Evolutionary conservation across 2,329 filamentous ascomycete species (phyloP), one percentile per base, ranked within the genome.

Genomic region (Phialophora macrospora): DNA sequence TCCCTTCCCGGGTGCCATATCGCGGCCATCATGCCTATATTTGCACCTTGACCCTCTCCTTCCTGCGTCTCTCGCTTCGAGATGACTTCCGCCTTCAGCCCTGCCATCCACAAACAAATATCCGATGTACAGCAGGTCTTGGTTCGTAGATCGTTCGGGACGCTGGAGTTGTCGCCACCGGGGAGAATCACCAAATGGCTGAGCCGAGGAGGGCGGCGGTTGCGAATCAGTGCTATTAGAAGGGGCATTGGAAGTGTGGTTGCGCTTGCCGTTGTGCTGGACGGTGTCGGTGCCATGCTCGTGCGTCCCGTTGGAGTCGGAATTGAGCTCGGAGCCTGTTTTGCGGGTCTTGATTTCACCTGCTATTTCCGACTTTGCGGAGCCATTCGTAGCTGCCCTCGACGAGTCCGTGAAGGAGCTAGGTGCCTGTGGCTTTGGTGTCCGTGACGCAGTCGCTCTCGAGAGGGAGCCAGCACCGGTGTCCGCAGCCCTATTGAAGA

Each of bases 61-160:
- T 24, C 56, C 20, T 17, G 41, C 20, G 6, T 28, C 20, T 20
- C 48, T 49, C 28, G 26, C 4, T 32, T 12, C 41, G 20, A 4
- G 14, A 30, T 8, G 7, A 28, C 55, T 48, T 58, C 17, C 17
- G 12, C 12, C 41, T 3, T 22, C 1, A 6, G 22, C 9, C 55
- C 9, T 30, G 8, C 12, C 55, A 3, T 17, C 34, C 1, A 4
- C 56, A 24, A 59, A 59, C 17, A 59, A 24, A 8, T 24, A 44
- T 4, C 56, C 56, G n/a, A 59, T 20, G 8, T 49, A 48, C 56
- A 32, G 44, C 41, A 59, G 56, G 9, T 49, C 56, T 11, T 59
- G 26, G n/a, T 12, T 30, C 1, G 30, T 14, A 4, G 26, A 20
- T n/a, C n/a, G 12, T 22, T 51, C 20, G 4, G 5, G 8, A 22